Evolutionary conservation across 2,329 filamentous ascomycete genomes (phyloP).

Genomic region (Rhinocladiella similis): DNA sequence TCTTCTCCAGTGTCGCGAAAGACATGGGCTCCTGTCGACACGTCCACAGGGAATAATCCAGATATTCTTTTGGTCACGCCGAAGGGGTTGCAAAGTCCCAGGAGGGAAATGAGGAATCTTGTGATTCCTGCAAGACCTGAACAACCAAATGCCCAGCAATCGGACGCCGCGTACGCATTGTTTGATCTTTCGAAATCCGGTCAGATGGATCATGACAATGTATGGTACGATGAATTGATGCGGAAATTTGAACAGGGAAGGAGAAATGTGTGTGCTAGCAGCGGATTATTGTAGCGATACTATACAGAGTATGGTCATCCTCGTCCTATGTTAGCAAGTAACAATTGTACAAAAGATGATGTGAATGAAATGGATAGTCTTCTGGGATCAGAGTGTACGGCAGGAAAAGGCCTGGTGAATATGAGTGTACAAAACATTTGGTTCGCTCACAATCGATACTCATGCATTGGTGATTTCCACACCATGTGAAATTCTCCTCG

Average conservation of each 20-base stretch:
- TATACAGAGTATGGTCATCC: background rate
- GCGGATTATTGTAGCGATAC: slow-evolving; percentile 8
- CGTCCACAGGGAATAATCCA: slow-evolving; percentile 22
- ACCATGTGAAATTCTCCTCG: too few species aligned
- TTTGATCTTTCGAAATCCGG: slow-evolving; percentile 12
- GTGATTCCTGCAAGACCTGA: slow-evolving; percentile 1
- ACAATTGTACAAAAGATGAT: too few species aligned
- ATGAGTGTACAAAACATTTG: too few species aligned
- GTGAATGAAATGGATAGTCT: too few species aligned
- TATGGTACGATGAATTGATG: slow-evolving; percentile 7
- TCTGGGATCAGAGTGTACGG: too few species aligned
- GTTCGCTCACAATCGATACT: too few species aligned
- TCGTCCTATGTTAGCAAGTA: background rate
- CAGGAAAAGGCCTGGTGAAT: too few species aligned
- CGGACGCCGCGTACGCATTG: slow-evolving; percentile 24
- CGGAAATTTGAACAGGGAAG: slow-evolving; percentile 9
- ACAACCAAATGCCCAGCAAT: background rate
- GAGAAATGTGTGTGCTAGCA: slow-evolving; percentile 19
- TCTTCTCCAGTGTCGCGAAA: slow-evolving; percentile 11
- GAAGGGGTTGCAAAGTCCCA: slow-evolving; percentile 22
- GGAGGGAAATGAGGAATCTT: slow-evolving; percentile 21
- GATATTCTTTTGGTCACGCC: slow-evolving; percentile 24
- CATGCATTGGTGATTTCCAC: too few species aligned
- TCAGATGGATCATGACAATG: background rate
- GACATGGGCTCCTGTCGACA: slow-evolving; percentile 23